A percentile compares a stretch with the other conserved stretches of the same genome.
Conservation (phyloP, 179 eudicot species). For the Amaranthus tricolor region DNA sequence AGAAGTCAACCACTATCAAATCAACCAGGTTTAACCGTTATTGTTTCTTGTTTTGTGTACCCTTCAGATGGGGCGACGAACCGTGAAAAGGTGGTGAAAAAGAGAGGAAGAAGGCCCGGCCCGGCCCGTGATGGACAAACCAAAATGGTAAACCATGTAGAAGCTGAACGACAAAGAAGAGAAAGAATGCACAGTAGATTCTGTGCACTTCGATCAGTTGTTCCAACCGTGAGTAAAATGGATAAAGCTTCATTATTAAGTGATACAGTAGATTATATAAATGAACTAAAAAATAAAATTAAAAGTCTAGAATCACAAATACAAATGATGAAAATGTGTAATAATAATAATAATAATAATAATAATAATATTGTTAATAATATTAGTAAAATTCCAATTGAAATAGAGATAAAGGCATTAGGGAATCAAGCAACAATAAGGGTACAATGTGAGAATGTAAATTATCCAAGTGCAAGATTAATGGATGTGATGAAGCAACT, state of each 20-base stretch:
- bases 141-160: conserved; percentile 50
- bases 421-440: conserved; percentile 66
- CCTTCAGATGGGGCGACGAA: conserved; percentile 14
- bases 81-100: conserved; percentile 1
- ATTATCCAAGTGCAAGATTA: conserved; percentile 55
- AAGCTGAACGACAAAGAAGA: conserved; percentile 84
- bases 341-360: not conserved
- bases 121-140: not conserved
- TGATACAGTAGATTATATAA: conserved; percentile 77
- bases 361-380: not conserved
- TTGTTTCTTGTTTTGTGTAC: too few species aligned
- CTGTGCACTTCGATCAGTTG: conserved; percentile 78
- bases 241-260: conserved; percentile 83
- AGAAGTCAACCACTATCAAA: too few species aligned
- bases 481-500: conserved; percentile 63
- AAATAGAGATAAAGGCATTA: conserved; percentile 55
- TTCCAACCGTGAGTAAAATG: conserved; percentile 82
- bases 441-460: conserved; percentile 53
- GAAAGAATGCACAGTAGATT: conserved; percentile 84
- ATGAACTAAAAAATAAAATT: conserved; percentile 46
- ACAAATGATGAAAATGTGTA: not conserved
- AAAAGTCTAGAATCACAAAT: conserved; percentile 31
- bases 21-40: too few species aligned
- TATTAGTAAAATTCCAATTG: conserved; percentile 12
- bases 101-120: conserved; percentile 25